Evolutionary conservation across 495 filamentous ascomycete genomes (phyloP), one percentile per base, ranked within the genome.

Genomic region (Zalerion maritima): DNA sequence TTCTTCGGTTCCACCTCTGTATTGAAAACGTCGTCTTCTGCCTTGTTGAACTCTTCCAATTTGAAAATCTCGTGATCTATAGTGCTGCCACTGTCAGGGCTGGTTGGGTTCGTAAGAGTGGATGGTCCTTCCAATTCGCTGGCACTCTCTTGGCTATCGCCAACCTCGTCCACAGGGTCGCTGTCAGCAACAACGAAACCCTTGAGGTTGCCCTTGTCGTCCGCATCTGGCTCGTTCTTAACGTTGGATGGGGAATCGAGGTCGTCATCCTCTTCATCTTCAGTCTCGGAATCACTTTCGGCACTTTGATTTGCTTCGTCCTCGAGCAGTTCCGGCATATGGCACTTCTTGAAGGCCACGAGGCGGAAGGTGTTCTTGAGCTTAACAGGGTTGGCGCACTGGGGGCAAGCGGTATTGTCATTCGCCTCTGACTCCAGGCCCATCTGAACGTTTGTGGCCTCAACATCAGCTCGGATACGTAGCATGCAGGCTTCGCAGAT

Each of bases 401-500:
- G 67, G 2, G 82, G 86, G 47, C 87, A 96, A 38, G 66, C 78
- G 6, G 67, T 52, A 14, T 60, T 46, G n/a, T 45, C 49, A 20
- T 61, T 60, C 37, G 78, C 74, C 20, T 75, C 49, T 5, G 78
- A 73, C 25, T 68, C 55, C 23, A 52, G n/a, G n/a, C n/a, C n/a
- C n/a, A n/a, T n/a, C n/a, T n/a, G 50, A 31, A 78, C 48, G 25
- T 64, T 58, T 1, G 71, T 38, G 24, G 58, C 44, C 14, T 50
- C 50, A 7, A 49, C 36, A 9, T 49, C 72, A 37, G 79, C 78
- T 3, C 71, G 69, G 24, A 92, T 67, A 29, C 68, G 74, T 0
- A 73, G 62, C 46, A 92, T 78, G 43, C 86, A 93, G 37, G 82
- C 78, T 0, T 67, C 51, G 48, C 86, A 94, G 14, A 73, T 75